Conservation (phyloP, 140 eudicot species). For the Cichorium intybus region DNA sequence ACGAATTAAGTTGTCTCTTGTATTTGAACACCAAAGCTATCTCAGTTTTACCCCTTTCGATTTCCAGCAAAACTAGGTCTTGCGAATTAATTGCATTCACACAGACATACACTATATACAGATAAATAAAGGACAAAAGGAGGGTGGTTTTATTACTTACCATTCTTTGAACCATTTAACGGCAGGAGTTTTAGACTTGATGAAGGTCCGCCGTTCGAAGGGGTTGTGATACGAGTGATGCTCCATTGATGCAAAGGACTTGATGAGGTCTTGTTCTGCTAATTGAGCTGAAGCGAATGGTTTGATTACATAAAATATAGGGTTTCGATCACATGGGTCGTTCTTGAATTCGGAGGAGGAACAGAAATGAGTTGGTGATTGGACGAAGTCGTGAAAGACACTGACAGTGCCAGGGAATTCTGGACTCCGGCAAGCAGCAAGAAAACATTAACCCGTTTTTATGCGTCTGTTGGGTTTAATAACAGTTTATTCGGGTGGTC, state of each 20-base stretch:
- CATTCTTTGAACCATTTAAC: conserved; percentile 88
- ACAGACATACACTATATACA: background rate
- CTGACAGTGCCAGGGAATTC: background rate
- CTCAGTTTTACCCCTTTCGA: background rate
- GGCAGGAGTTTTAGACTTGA: conserved; percentile 63
- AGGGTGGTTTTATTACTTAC: conserved; percentile 23
- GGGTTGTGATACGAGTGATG: conserved; percentile 38
- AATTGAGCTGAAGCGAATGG: background rate
- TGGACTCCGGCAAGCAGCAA: background rate
- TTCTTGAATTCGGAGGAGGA: conserved; percentile 1
- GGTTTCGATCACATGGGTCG: conserved; percentile 7
- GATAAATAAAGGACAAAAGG: background rate
- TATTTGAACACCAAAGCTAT: background rate
- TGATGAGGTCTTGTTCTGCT: conserved; percentile 16
- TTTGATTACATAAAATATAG: conserved; percentile 15
- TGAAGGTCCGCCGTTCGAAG: conserved; percentile 57
- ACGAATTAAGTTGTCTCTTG: background rate
- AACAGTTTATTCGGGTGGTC: background rate
- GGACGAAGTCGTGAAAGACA: background rate
- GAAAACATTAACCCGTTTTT: background rate
- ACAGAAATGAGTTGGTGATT: background rate
- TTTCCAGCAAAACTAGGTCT: background rate
- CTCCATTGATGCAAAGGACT: conserved; percentile 46
- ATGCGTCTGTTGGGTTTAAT: background rate
- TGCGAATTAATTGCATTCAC: background rate